A percentile compares a stretch with the other conserved stretches of the same genome.
These are phyloP conservation scores for Ogataea thermomethanolica DNA, from an alignment of 805 yeast species.

Conservation along the genomic window DNA sequence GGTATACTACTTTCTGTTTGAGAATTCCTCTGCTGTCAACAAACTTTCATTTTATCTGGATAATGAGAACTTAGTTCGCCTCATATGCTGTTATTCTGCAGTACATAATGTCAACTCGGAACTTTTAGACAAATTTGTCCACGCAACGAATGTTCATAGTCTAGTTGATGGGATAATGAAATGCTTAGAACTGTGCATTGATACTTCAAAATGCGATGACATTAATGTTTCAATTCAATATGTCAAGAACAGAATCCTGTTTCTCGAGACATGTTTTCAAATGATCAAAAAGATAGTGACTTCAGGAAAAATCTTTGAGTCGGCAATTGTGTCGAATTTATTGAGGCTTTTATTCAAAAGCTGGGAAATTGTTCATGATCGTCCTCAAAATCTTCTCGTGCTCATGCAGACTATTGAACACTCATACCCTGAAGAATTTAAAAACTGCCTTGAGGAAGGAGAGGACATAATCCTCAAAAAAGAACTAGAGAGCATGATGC, in stretches of 20 bases:
- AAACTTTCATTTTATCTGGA: constrained; percentile 20
- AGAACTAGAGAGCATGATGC: constrained; percentile 11
- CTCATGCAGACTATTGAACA: constrained; percentile 15
- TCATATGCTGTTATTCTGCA: constrained; percentile 21
- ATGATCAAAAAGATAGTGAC: constrained; percentile 12
- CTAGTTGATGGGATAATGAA: constrained; percentile 23
- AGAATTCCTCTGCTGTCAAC: constrained; percentile 9
- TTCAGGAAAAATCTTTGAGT: constrained; percentile 14
- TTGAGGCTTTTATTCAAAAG: constrained; percentile 25
- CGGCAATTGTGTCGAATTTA: constrained; percentile 20
- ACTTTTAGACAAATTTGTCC: constrained; percentile 11
- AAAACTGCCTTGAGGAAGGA: constrained; percentile 15
- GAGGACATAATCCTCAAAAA: constrained; percentile 12
- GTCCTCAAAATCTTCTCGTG: constrained; percentile 10
- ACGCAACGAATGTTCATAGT: constrained; percentile 21
- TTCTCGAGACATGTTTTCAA: constrained; percentile 22
- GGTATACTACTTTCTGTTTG: constrained; percentile 23
- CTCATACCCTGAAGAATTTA: constrained; percentile 15
- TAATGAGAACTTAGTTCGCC: constrained; percentile 28
- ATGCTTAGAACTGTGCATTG: constrained; percentile 21
- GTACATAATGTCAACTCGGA: constrained; percentile 1
- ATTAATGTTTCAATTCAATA: constrained; percentile 30
- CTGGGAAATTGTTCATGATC: constrained; percentile 19
- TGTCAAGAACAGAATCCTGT: constrained; percentile 24
- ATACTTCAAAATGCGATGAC: constrained; percentile 28